These are phyloP conservation scores for Trichoderma lentiforme DNA, from an alignment of 2,329 filamentous ascomycete species.

Conservation along the genomic window DNA sequence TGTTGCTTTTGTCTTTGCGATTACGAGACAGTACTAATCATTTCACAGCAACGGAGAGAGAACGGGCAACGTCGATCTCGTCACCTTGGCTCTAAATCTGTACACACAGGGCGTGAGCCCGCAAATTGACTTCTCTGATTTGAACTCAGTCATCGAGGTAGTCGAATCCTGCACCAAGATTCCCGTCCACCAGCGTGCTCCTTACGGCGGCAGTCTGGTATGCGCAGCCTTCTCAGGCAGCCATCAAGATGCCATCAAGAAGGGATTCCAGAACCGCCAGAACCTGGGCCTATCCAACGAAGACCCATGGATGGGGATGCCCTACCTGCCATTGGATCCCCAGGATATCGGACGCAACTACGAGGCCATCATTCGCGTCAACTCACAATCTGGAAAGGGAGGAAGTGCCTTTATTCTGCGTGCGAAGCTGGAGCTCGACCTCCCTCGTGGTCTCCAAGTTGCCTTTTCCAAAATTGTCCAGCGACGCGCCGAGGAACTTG, in stretches of 20 bases:
- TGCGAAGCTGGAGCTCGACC: background rate
- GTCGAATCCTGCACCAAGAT: constrained; percentile 9
- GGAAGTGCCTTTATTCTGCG: constrained; percentile 4
- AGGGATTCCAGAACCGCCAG: background rate
- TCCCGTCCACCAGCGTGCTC: constrained; percentile 2
- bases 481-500: constrained; percentile 3
- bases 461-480: constrained; percentile 3
- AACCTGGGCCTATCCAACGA: background rate
- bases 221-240: constrained; percentile 7
- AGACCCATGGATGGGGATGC: background rate
- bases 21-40: background rate
- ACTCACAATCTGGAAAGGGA: background rate
- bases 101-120: constrained; percentile 6
- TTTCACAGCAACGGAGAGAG: background rate
- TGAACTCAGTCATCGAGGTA: constrained; percentile 1
- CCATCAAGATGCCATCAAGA: constrained; percentile 7
- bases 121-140: background rate
- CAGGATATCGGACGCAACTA: constrained; percentile 7
- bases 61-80: constrained; percentile 7
- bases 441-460: background rate
- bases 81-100: constrained; percentile 1
- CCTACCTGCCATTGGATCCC: background rate
- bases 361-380: constrained; percentile 6
- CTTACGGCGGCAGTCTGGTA: background rate
- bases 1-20: background rate